These are phyloP conservation scores for Botryotinia calthae DNA, from an alignment of 2,329 filamentous ascomycete species.

Conservation along the genomic window DNA sequence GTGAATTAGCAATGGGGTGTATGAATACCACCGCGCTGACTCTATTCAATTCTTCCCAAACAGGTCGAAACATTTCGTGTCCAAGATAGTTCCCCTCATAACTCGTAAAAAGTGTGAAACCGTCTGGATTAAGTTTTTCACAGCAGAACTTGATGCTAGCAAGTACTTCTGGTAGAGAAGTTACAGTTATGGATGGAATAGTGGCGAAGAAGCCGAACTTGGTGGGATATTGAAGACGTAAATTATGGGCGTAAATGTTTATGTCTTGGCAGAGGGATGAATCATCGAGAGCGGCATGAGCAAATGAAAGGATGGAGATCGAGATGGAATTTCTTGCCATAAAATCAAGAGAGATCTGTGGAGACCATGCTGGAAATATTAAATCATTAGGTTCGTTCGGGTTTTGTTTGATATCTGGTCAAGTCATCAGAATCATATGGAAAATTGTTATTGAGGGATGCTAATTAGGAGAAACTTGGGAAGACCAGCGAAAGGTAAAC, in stretches of 20 bases:
- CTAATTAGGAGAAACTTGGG: not conserved
- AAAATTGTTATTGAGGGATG: not conserved
- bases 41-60: conserved; percentile 16
- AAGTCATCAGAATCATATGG: not conserved
- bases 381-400: not conserved
- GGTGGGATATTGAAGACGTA: conserved; percentile 1
- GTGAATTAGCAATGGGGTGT: not conserved
- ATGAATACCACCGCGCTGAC: conserved; percentile 5
- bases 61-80: not conserved
- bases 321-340: conserved; percentile 6
- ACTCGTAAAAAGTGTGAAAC: conserved; percentile 6
- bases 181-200: not conserved
- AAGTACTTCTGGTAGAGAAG: not conserved
- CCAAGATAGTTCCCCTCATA: conserved; percentile 15
- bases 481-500: no score
- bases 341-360: conserved; percentile 4
- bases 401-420: not conserved
- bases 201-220: conserved; percentile 16
- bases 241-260: not conserved
- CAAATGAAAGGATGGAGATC: conserved; percentile 13
- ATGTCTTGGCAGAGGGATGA: not conserved
- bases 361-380: not conserved
- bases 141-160: not conserved
- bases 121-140: not conserved
- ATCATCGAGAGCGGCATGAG: not conserved